Conservation (phyloP, 192 early-diverging fungal species). For the Coemansia sp. region DNA sequence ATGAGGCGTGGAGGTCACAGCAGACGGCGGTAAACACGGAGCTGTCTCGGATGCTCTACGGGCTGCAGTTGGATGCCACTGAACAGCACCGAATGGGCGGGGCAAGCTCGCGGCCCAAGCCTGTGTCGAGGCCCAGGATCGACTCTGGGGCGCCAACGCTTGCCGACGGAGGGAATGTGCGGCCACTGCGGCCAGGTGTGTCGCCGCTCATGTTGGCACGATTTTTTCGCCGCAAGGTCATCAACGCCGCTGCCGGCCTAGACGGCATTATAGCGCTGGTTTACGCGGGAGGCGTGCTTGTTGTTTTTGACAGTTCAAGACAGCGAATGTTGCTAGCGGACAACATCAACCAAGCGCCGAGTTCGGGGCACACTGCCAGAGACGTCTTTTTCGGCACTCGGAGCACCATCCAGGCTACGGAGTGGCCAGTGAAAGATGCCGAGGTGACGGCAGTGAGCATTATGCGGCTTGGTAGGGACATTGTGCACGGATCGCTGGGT, state of each 20-base stretch:
- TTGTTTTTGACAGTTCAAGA: slow-evolving; percentile 30
- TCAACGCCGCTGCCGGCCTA: slow-evolving; percentile 5
- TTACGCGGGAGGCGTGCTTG: slow-evolving; percentile 30
- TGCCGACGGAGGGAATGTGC: not conserved
- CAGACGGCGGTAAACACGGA: slow-evolving; percentile 11
- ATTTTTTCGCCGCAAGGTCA: slow-evolving; percentile 17
- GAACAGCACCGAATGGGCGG: not conserved
- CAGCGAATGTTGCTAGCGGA: slow-evolving; percentile 32
- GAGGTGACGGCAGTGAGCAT: not conserved
- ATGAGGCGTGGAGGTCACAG: slow-evolving; percentile 16
- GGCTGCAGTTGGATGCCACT: slow-evolving; percentile 10
- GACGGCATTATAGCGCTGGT: slow-evolving; percentile 25
- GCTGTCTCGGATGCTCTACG: slow-evolving; percentile 24
- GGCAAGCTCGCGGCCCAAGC: not conserved
- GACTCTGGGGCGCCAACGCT: slow-evolving; percentile 2
- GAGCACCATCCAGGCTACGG: not conserved
- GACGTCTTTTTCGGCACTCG: slow-evolving; percentile 14
- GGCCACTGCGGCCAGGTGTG: slow-evolving; percentile 3
- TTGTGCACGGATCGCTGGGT: not conserved
- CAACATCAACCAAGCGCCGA: slow-evolving; percentile 37
- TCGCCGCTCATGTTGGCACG: slow-evolving; percentile 43
- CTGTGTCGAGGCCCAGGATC: not conserved
- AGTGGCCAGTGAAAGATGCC: not conserved
- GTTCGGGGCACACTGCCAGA: not conserved
- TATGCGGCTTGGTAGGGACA: slow-evolving; percentile 1